Evolutionary conservation across 2,329 filamentous ascomycete genomes (phyloP), one percentile per base, ranked within the genome.

Genomic region (Trichoderma sp.): DNA sequence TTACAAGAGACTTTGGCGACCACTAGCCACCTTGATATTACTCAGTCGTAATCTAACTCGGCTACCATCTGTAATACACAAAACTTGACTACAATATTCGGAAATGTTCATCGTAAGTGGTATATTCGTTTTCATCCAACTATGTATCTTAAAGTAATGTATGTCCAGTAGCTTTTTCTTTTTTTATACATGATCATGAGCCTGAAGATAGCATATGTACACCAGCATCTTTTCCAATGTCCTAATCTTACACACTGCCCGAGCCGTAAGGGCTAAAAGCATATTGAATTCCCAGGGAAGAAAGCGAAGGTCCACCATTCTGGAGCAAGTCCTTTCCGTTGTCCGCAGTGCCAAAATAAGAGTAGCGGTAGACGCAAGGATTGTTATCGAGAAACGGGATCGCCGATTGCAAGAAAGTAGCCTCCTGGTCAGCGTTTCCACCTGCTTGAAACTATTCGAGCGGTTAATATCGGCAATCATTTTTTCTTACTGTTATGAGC

Each of bases 341-440:
- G 24, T 75, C 73, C 3, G 75, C 75, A 4, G 75, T 73, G 43
- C 76, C 76, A 67, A 82, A 82, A 77, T 82, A 82, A 3, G 81
- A 74, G 73, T 85, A 85, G 9, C 83, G 77, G 71, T 81, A 80
- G 24, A 86, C 78, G 51, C 76, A 79, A 56, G 74, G 70, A 61
- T 81, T 78, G 60, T 75, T 75, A 73, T 85, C 84, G 75, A 86
- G 80, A 79, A 81, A 85, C 3, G 81, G 79, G 76, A 85, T 81
- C 69, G 85, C 82, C 12, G 76, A 75, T 70, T 80, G 66, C 30
- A 87, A 76, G 80, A 86, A 86, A n/a, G 73, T 74, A 57, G 75
- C 77, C 73, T 83, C 74, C 58, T 79, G 75, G 66, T 82, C 80
- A 14, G 76, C 74, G 34, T 80, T 77, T 72, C 81, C 83, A 73